Conservation (phyloP, 2,329 filamentous ascomycete genomes). For the Colletotrichum filicis region DNA sequence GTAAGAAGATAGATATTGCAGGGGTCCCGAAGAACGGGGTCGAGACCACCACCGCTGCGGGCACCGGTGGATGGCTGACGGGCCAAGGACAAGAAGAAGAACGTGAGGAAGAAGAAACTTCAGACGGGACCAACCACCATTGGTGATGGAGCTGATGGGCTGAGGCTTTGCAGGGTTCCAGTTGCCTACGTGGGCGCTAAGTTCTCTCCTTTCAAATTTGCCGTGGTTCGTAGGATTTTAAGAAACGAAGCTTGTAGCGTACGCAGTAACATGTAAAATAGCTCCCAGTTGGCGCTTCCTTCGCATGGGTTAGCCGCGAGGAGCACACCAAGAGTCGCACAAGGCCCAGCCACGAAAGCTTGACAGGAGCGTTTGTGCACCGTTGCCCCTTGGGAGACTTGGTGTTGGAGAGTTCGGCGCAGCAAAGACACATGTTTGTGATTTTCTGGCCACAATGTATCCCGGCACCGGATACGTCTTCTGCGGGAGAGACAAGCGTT, state of each 20-base stretch:
- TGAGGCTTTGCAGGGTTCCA: neutral
- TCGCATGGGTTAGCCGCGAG: conserved; percentile 5
- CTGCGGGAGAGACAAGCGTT: neutral
- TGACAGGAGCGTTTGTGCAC: neutral
- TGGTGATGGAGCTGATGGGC: neutral
- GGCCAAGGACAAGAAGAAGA: too few relatives aligned
- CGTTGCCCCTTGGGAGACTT: neutral
- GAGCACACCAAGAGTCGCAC: neutral
- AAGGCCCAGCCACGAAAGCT: conserved; percentile 29
- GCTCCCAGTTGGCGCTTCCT: conserved; percentile 1
- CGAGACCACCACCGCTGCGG: neutral
- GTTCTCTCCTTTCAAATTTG: neutral
- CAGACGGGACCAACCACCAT: neutral
- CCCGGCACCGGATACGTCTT: too few relatives aligned
- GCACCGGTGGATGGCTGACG: neutral
- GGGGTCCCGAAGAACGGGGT: conserved; percentile 10
- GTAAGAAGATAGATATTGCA: conserved; percentile 1
- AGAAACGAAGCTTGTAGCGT: neutral
- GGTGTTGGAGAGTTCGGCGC: neutral
- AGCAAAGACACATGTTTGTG: neutral
- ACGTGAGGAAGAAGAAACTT: neutral
- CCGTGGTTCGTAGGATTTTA: neutral
- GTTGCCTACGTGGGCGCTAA: neutral
- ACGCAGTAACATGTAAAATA: neutral
- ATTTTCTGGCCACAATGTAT: neutral